Evolutionary conservation across 139 green algal genomes (phyloP).

Genomic region (Tetratostichococcus sp.): DNA sequence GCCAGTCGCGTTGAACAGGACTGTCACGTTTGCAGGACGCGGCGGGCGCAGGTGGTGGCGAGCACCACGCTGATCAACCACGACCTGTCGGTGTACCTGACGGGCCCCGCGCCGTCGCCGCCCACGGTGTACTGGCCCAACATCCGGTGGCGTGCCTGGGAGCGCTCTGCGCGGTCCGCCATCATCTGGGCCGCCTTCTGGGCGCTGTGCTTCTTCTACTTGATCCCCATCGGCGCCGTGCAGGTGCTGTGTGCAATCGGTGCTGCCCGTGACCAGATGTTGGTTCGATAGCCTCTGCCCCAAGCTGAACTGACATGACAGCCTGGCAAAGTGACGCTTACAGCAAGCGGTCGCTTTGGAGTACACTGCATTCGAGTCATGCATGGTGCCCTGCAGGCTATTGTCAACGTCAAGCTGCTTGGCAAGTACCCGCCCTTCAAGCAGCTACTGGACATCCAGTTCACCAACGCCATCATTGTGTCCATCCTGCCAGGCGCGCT

Average conservation of each 20-base stretch:
- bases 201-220: slow-evolving; percentile 28
- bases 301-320: no score
- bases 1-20: no score
- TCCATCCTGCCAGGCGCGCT: slow-evolving; percentile 23
- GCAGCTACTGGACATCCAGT: not conserved
- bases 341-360: no score
- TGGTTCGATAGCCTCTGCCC: no score
- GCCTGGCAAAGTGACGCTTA: no score
- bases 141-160: slow-evolving; percentile 36
- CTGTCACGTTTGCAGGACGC: slow-evolving; percentile 17
- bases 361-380: no score
- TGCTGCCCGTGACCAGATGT: no score
- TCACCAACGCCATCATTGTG: slow-evolving; percentile 27
- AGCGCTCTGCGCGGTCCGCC: slow-evolving; percentile 22
- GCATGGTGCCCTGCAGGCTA: not conserved
- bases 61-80: slow-evolving; percentile 50
- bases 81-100: slow-evolving; percentile 45
- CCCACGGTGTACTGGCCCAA: slow-evolving; percentile 53
- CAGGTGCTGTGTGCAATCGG: slow-evolving; percentile 19
- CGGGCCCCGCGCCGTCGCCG: slow-evolving; percentile 33
- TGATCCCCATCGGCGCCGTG: slow-evolving; percentile 32
- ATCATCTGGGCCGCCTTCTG: slow-evolving; percentile 18
- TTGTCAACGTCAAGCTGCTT: not conserved
- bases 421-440: not conserved
- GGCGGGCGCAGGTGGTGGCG: slow-evolving; percentile 33